phyloP scores from a whole-genome alignment of 768 basidiomycete species.

The Porpolomopsis calyptriformis region DNA sequence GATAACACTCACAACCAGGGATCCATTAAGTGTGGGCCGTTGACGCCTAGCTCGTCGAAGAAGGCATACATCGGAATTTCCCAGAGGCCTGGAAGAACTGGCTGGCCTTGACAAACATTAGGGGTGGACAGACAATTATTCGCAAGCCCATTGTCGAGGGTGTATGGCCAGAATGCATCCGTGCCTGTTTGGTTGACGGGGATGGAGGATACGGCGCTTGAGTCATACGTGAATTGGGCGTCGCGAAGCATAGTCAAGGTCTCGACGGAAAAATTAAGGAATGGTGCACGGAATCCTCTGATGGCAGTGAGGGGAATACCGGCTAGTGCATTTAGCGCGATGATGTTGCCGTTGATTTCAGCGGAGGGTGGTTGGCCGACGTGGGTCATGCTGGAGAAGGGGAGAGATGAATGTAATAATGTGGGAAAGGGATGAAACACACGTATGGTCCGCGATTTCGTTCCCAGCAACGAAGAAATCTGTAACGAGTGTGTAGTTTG shows the following conservation, averaged over 20 bases:
- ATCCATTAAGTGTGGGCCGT: slow-evolving; percentile 67
- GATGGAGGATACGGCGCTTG: slow-evolving; percentile 45
- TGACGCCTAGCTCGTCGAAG: slow-evolving; percentile 49
- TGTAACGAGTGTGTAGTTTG: slow-evolving; percentile 66
- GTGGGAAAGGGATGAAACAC: slow-evolving; percentile 17
- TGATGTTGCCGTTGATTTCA: slow-evolving; percentile 70
- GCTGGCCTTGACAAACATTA: slow-evolving; percentile 56
- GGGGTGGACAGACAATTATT: slow-evolving; percentile 57
- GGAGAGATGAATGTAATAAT: slow-evolving; percentile 1
- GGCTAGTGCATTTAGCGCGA: slow-evolving; percentile 66
- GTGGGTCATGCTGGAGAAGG: slow-evolving; percentile 57
- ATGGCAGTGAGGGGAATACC: slow-evolving; percentile 61
- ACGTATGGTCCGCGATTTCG: slow-evolving; percentile 76
- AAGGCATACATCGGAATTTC: slow-evolving; percentile 77
- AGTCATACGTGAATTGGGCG: slow-evolving; percentile 64
- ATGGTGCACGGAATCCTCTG: slow-evolving; percentile 69
- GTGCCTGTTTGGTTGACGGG: slow-evolving; percentile 57
- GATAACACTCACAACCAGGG: slow-evolving; percentile 73
- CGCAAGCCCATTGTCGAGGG: slow-evolving; percentile 68
- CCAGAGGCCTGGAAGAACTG: slow-evolving; percentile 70
- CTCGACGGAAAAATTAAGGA: slow-evolving; percentile 52
- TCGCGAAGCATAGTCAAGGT: slow-evolving; percentile 48
- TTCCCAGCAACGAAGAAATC: slow-evolving; percentile 78
- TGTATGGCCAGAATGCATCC: slow-evolving; percentile 79
- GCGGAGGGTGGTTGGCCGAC: slow-evolving; percentile 49